Conservation (phyloP, 352 stramenopile species). For the Phytophthora fragariae region DNA sequence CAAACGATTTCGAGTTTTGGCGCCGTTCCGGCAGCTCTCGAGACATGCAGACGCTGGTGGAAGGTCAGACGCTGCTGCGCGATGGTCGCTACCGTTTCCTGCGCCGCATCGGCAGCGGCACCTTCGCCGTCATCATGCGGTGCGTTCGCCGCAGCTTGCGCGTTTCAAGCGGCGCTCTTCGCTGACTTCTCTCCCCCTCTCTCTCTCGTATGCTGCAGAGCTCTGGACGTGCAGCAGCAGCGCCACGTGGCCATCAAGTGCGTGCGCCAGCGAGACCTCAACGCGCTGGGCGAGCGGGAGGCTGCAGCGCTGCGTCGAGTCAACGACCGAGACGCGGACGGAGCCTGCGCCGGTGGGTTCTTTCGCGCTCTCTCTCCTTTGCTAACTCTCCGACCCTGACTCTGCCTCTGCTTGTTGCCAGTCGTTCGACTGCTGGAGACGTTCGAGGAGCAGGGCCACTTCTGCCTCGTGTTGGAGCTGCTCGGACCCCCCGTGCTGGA, state of each 20-base stretch:
- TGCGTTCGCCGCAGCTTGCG: conserved; percentile 22
- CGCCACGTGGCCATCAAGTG: conserved; percentile 78
- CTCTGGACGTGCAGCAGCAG: conserved; percentile 52
- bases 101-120: conserved; percentile 70
- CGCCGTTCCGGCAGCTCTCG: not conserved
- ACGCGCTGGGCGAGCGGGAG: conserved; percentile 68
- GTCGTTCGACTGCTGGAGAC: conserved; percentile 65
- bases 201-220: conserved; percentile 32
- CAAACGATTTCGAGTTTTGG: too few species aligned
- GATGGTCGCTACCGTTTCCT: conserved; percentile 79
- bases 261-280: conserved; percentile 54
- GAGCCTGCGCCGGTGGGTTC: conserved; percentile 51
- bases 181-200: not conserved
- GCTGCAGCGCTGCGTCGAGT: conserved; percentile 51
- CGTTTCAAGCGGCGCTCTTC: not conserved
- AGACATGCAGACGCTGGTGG: conserved; percentile 55
- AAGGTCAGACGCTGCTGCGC: conserved; percentile 73
- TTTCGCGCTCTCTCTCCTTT: not conserved
- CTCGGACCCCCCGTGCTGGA: conserved; percentile 91
- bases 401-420: conserved; percentile 9
- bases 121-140: conserved; percentile 75
- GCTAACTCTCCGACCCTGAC: not conserved
- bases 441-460: conserved; percentile 62
- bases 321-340: conserved; percentile 44
- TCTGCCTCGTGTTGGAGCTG: conserved; percentile 78